These are phyloP conservation scores for Wickerhamomyces bovis DNA, from an alignment of 805 yeast genomes.

Conservation along the genomic window DNA sequence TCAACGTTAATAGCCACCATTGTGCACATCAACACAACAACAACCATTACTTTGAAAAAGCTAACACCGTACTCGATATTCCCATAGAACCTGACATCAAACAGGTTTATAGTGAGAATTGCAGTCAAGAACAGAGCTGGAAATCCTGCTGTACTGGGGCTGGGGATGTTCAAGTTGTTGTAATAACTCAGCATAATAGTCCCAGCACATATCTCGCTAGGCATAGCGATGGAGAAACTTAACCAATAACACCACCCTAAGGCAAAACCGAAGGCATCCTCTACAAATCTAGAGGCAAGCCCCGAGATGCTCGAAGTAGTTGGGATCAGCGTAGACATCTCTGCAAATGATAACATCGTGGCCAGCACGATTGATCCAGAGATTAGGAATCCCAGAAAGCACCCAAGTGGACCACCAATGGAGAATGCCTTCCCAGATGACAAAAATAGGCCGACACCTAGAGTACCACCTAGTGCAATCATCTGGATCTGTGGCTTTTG, in stretches of 20 bases:
- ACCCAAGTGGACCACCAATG: constrained; percentile 74
- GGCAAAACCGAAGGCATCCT: constrained; percentile 72
- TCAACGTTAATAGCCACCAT: constrained; percentile 58
- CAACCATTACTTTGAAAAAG: constrained; percentile 46
- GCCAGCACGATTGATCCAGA: constrained; percentile 62
- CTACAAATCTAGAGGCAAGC: constrained; percentile 66
- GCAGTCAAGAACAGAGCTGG: constrained; percentile 49
- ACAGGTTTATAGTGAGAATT: constrained; percentile 45
- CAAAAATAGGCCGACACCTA: constrained; percentile 70
- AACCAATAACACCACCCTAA: constrained; percentile 71
- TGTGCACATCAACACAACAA: constrained; percentile 49
- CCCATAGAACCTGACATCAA: constrained; percentile 69
- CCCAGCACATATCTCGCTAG: constrained; percentile 78
- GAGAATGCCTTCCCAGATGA: constrained; percentile 69
- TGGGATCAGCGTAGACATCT: constrained; percentile 74
- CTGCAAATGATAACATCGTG: constrained; percentile 71
- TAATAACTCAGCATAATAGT: constrained; percentile 71
- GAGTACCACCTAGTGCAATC: constrained; percentile 73
- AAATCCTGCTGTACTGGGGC: constrained; percentile 56
- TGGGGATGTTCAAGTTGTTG: constrained; percentile 44
- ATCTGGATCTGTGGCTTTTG: constrained; percentile 66
- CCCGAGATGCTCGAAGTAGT: constrained; percentile 78
- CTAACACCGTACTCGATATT: constrained; percentile 66
- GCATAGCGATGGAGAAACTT: constrained; percentile 64
- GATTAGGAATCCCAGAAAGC: constrained; percentile 57